Evolutionary conservation across 805 yeast genomes (phyloP).

Genomic region (Kodamaea sagamina): DNA sequence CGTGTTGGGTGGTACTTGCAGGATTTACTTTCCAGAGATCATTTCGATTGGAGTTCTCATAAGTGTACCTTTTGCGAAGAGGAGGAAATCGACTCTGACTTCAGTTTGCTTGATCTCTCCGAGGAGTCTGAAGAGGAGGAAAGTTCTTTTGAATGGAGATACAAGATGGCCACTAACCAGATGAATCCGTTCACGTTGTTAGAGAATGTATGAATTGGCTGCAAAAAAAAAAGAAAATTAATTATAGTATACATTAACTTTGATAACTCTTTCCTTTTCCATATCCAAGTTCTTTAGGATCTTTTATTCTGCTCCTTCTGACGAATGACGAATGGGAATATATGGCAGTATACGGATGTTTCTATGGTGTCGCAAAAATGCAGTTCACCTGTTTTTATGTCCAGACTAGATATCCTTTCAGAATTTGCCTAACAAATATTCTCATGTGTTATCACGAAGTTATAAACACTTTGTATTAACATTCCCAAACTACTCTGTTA

Average conservation of each 20-base stretch:
- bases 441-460: too few relatives aligned
- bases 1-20: conserved; percentile 43
- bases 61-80: conserved; percentile 11
- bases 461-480: too few relatives aligned
- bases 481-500: too few relatives aligned
- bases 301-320: too few relatives aligned
- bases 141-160: conserved; percentile 11
- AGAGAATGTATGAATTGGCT: conserved; percentile 7
- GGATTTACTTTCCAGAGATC: conserved; percentile 18
- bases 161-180: conserved; percentile 30
- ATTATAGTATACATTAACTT: background rate
- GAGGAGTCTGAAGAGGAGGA: conserved; percentile 7
- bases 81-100: conserved; percentile 6
- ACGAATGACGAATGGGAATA: too few relatives aligned
- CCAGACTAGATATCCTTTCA: too few relatives aligned
- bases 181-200: conserved; percentile 31
- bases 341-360: too few relatives aligned
- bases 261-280: background rate
- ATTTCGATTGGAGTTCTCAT: conserved; percentile 13
- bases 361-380: too few relatives aligned
- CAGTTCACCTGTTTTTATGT: too few relatives aligned
- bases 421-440: too few relatives aligned
- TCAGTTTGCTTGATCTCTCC: background rate
- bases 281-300: too few relatives aligned
- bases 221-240: background rate